phyloP scores from a whole-genome alignment of 2,329 filamentous ascomycete genomes.

The Aspergillus floridensis region DNA sequence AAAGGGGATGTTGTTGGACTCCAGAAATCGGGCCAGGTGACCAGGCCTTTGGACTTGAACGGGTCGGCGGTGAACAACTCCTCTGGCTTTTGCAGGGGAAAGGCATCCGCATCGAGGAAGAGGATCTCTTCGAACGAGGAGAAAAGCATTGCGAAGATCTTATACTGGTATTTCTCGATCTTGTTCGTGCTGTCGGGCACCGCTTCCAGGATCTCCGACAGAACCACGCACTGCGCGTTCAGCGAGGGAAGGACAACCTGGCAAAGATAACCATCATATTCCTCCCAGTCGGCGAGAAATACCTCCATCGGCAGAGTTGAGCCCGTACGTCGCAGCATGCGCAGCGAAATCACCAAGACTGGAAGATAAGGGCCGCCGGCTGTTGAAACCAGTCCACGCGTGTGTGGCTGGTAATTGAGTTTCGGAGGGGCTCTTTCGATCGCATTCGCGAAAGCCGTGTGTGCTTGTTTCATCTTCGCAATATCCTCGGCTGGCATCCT shows the following conservation, averaged over 20 bases:
- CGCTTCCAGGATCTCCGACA: conserved; percentile 33
- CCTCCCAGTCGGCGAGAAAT: conserved; percentile 19
- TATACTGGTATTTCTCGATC: conserved; percentile 50
- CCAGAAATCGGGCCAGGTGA: conserved; percentile 58
- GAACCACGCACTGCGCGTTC: conserved; percentile 37
- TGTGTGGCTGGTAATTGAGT: conserved; percentile 27
- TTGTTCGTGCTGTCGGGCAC: conserved; percentile 16
- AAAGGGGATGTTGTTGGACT: conserved; percentile 36
- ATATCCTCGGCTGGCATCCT: conserved; percentile 26
- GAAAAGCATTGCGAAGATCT: conserved; percentile 54
- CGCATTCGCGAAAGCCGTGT: conserved; percentile 27
- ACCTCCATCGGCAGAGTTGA: conserved; percentile 20
- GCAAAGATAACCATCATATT: conserved; percentile 39
- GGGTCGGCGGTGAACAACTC: conserved; percentile 49
- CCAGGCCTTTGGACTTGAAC: conserved; percentile 50
- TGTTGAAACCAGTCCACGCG: conserved; percentile 42
- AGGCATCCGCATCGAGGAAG: conserved; percentile 56
- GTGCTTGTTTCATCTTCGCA: conserved; percentile 25
- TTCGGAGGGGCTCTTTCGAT: conserved; percentile 21
- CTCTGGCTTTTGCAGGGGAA: conserved; percentile 45
- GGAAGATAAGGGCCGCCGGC: conserved; percentile 21
- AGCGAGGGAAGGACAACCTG: conserved; percentile 34
- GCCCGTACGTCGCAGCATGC: conserved; percentile 22
- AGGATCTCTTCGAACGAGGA: conserved; percentile 57
- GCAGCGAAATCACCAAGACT: conserved; percentile 20